Conservation (phyloP, 768 basidiomycete species). For the Fomitopsis pulvina region DNA sequence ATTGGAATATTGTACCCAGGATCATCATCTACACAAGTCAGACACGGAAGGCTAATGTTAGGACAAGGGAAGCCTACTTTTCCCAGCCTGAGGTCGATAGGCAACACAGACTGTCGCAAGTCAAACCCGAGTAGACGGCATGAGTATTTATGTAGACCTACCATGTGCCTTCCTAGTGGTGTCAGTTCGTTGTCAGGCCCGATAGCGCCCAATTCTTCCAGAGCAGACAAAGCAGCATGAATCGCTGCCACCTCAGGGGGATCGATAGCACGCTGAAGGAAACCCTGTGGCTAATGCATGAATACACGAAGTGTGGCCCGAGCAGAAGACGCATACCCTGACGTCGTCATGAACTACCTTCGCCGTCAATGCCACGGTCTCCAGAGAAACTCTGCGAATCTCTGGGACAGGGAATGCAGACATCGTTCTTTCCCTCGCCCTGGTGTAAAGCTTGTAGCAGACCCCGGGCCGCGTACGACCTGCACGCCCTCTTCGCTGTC, state of each 20-base stretch:
- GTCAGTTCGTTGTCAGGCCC: conserved; percentile 60
- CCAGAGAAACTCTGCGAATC: conserved; percentile 81
- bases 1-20: conserved; percentile 76
- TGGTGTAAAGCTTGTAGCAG: conserved; percentile 87
- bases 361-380: conserved; percentile 73
- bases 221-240: conserved; percentile 64
- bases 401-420: conserved; percentile 74
- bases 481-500: conserved; percentile 84
- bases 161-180: conserved; percentile 77
- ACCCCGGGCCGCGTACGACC: conserved; percentile 77
- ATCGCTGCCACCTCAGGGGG: conserved; percentile 74
- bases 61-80: conserved; percentile 43
- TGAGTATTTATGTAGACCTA: conserved; percentile 30
- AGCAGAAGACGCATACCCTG: conserved; percentile 41
- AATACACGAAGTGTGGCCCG: neutral
- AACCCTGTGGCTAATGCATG: conserved; percentile 34
- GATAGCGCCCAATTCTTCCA: conserved; percentile 77
- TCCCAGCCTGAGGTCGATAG: conserved; percentile 79
- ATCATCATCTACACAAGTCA: conserved; percentile 71
- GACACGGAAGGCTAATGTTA: neutral
- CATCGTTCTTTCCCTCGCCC: conserved; percentile 64
- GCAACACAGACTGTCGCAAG: conserved; percentile 60
- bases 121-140: conserved; percentile 3
- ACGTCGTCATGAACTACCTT: conserved; percentile 81
- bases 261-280: conserved; percentile 71